Evolutionary conservation across 306 rosid species (phyloP), one percentile per base, ranked within the genome.

Genomic region (Fragaria nilgerrensis): DNA sequence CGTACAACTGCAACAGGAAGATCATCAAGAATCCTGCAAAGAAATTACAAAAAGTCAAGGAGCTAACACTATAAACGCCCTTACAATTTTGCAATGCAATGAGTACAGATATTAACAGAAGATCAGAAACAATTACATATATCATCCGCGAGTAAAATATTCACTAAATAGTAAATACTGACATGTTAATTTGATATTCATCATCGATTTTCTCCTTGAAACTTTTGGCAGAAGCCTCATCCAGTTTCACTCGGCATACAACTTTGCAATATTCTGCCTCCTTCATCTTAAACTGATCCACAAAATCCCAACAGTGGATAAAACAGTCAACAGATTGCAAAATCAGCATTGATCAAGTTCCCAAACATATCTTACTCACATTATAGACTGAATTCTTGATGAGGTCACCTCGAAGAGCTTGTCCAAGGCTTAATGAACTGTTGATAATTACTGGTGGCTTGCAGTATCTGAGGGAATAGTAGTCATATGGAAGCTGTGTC

Each of bases 401-500:
- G 76, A 93, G 99, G 77, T 92, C 99, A 70, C 97, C 99, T 25
- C 97, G 91, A 69, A 95, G 99, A 81, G 92, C 97, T 86, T 92
- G 97, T 32, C 99, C 97, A 81, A 92, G 88, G 81, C 93, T 90
- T 82, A 92, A 96, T 45, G 97, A 96, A 70, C 23, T 90, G 87
- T 92, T 90, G 74, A 77, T 0, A 78, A 95, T 89, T 78, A 87
- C 67, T 12, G 20, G 0, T 49, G 98, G 98, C 76, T 80, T 88
- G 82, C 98, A 95, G 79, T 92, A 92, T 16, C 89, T 87, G 79
- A 95, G 79, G 89, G 47, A 92, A 85, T 95, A 92, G 86, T 79
- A 92, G 82, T 95, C 98, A 77, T 95, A 95, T 1, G 99, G 99
- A 74, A 95, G 97, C 69, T 90, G 99, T 69, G 97, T 92, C 89